A percentile compares a stretch with the other conserved stretches of the same genome.
These are phyloP conservation scores for Podospora pseudocomata DNA, from an alignment of 495 filamentous ascomycete species.

Conservation along the genomic window DNA sequence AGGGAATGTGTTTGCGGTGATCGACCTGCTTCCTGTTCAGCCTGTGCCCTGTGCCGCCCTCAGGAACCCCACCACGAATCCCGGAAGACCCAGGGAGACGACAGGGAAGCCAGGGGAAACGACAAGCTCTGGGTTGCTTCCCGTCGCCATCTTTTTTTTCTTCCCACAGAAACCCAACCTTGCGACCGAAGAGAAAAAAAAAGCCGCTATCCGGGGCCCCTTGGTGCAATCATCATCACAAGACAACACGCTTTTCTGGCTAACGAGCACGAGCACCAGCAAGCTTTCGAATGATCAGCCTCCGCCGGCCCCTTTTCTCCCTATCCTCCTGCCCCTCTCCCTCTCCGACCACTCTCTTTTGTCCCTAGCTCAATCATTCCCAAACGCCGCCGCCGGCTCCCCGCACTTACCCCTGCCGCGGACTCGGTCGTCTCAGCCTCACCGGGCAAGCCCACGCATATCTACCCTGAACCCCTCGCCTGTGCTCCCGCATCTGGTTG, in stretches of 20 bases:
- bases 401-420: slow-evolving; percentile 36
- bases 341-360: slow-evolving; percentile 28
- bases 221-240: slow-evolving; percentile 19
- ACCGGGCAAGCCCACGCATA: slow-evolving; percentile 32
- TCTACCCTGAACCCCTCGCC: slow-evolving; percentile 25
- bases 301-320: slow-evolving; percentile 8
- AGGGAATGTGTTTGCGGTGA: slow-evolving; percentile 17
- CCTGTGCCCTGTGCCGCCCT: slow-evolving; percentile 31
- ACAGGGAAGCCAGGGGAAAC: slow-evolving; percentile 1
- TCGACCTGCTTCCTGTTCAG: slow-evolving; percentile 11
- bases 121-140: slow-evolving; percentile 15
- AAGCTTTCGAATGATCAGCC: slow-evolving; percentile 18
- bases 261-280: slow-evolving; percentile 3
- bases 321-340: slow-evolving; percentile 12
- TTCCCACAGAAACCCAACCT: slow-evolving; percentile 12
- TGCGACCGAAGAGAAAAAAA: slow-evolving; percentile 12
- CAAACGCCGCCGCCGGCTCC: slow-evolving; percentile 30
- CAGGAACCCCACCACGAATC: slow-evolving; percentile 27
- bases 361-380: slow-evolving; percentile 31
- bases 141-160: slow-evolving; percentile 20
- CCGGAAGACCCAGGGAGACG: slow-evolving; percentile 21
- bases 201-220: slow-evolving; percentile 1
- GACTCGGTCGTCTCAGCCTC: slow-evolving; percentile 36
- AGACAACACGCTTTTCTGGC: slow-evolving; percentile 16
- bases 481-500: slow-evolving; percentile 14